A percentile compares a stretch with the other conserved stretches of the same genome.
phyloP scores from a whole-genome alignment of 2,329 filamentous ascomycete species.

The Scedosporium aurantiacum region DNA sequence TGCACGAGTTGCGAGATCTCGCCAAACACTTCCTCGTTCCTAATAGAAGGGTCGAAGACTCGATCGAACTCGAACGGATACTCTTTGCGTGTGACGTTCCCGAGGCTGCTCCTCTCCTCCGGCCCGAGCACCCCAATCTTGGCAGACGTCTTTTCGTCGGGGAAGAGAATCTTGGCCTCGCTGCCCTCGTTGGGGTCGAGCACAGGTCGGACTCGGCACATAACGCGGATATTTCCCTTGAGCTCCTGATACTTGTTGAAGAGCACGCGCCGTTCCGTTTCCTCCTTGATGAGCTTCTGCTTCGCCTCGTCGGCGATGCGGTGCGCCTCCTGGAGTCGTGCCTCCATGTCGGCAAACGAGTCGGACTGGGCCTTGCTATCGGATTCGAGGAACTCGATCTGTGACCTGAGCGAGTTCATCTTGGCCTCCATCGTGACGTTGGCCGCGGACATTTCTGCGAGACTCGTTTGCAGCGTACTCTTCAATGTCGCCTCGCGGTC shows the following conservation, averaged over 20 bases:
- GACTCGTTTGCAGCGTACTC: conserved; percentile 35
- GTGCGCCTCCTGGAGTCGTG: conserved; percentile 67
- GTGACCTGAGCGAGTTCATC: conserved; percentile 64
- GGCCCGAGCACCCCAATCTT: conserved; percentile 77
- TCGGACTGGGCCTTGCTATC: conserved; percentile 83
- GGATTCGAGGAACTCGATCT: conserved; percentile 82
- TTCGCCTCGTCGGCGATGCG: conserved; percentile 58
- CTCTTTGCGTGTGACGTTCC: conserved; percentile 62
- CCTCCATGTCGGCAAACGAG: conserved; percentile 71
- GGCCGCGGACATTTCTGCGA: conserved; percentile 49
- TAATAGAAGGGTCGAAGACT: conserved; percentile 67
- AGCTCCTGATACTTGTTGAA: conserved; percentile 98
- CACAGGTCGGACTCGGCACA: conserved; percentile 83
- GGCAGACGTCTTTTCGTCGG: conserved; percentile 72
- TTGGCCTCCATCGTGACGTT: conserved; percentile 62
- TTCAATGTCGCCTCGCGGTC: conserved; percentile 56
- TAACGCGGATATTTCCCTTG: conserved; percentile 96
- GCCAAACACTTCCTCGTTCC: conserved; percentile 82
- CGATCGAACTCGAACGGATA: conserved; percentile 87
- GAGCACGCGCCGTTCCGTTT: conserved; percentile 78
- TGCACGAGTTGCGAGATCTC: conserved; percentile 97
- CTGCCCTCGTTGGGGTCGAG: conserved; percentile 48
- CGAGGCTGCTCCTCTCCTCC: conserved; percentile 74
- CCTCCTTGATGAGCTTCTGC: conserved; percentile 79
- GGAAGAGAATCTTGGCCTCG: conserved; percentile 65